Evolutionary conservation across 208 protist species (phyloP), one percentile per base, ranked within the genome.

Genomic region (Phytomonas serpens): DNA sequence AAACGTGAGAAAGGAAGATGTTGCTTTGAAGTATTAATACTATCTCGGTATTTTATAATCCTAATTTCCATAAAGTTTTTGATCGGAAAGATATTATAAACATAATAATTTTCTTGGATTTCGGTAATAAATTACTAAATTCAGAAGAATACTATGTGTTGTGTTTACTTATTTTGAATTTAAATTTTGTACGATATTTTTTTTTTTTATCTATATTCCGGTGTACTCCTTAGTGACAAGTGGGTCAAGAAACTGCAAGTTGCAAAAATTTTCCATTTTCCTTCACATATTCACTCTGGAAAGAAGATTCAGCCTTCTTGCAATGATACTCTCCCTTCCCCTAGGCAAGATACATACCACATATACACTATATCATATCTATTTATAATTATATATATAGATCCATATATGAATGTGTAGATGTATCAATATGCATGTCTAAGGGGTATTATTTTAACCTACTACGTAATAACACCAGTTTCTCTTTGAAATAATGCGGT

Each of bases 171-270:
- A 64, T 14, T 14, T 64, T 64, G 5, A 14, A 37, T 71, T 9
- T 62, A 13, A 23, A 51, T 29, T n/a, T 7, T 71, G 7, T 27
- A 64, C 13, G 4, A 64, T 64, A 23, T 72, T 66, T 64, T 52
- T 33, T 68, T 62, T 63, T 23, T 67, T 42, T 11, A 61, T 33
- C 67, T 71, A 27, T 30, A 47, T 27, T 42, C 61, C 38, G 51
- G 9, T 64, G 61, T 68, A 37, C 27, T 31, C n/a, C 52, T 31
- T 62, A 77, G 19, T 31, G 16, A 68, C 30, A 33, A 47, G 69
- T 33, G 74, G 72, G 27, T 6, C 29, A 65, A 23, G 3, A 75
- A 74, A 74, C 61, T 63, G 14, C 14, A 37, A 61, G 63, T 32
- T 27, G 36, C 31, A 51, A 9, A 51, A 1, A 7, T 4, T 51